A percentile compares a stretch with the other conserved stretches of the same genome.
These are phyloP conservation scores for Heritiera fomes DNA, from an alignment of 345 rosid species.

Conservation along the genomic window DNA sequence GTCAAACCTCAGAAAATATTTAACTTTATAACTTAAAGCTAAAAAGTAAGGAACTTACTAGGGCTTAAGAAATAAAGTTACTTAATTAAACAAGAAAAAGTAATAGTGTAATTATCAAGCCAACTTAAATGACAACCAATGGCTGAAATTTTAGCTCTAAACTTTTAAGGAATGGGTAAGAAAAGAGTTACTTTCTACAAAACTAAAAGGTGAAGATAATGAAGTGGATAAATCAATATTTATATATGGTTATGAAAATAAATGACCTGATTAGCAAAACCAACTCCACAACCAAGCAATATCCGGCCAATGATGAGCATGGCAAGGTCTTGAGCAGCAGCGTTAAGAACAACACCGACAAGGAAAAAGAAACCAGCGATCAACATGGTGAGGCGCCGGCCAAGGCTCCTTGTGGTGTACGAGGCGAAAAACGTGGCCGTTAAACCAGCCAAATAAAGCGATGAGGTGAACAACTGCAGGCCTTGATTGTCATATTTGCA, in stretches of 20 bases:
- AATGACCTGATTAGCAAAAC: constrained; percentile 85
- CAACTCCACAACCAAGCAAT: constrained; percentile 91
- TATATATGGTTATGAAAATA: too few relatives aligned
- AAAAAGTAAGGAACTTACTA: neutral
- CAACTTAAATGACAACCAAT: neutral
- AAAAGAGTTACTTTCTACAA: too few relatives aligned
- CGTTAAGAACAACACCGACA: constrained; percentile 63
- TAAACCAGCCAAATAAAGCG: constrained; percentile 88
- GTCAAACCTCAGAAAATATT: neutral
- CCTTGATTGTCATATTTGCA: constrained; percentile 96
- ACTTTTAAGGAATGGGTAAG: too few relatives aligned
- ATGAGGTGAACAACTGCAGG: constrained; percentile 84
- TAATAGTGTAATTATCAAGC: neutral
- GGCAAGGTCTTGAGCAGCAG: constrained; percentile 76
- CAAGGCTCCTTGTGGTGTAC: constrained; percentile 78
- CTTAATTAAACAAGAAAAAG: neutral
- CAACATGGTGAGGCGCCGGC: constrained; percentile 79
- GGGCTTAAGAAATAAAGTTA: neutral
- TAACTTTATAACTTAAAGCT: neutral
- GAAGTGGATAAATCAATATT: neutral
- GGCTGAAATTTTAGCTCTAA: too few relatives aligned
- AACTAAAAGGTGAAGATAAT: too few relatives aligned
- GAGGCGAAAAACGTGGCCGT: constrained; percentile 91
- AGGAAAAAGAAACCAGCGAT: constrained; percentile 88
- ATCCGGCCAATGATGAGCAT: constrained; percentile 92